Base-by-base conservation (phyloP, 2,329 filamentous ascomycete species). In the Colletotrichum eleusines region DNA sequence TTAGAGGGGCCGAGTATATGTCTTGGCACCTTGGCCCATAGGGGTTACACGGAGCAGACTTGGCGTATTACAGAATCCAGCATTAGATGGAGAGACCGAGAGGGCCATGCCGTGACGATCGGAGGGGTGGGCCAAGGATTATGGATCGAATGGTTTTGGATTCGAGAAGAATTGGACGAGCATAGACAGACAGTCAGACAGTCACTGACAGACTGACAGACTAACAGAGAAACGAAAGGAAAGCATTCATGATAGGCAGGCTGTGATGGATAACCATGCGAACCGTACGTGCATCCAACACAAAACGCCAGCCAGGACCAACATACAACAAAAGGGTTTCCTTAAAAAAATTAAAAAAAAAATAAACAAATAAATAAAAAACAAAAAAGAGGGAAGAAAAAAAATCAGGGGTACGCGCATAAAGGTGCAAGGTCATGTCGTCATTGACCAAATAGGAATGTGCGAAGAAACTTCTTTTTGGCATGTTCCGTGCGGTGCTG, bases 401-500 rank as follows among this genome's bases (percentile, higher is more conserved):
- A 9, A 53, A 51, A 26, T 2, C n/a, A 23, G 6, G 11, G n/a
- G 23, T 14, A 35, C 14, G 9, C 38, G 14, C 35, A 16, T 58
- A 23, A 5, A 44, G 9, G 12, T 26, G 40, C 9, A 5, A 28
- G 28, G 20, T 26, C 1, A 63, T 55, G 59, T 69, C 62, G 46
- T 66, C 53, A 54, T 66, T n/a, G 46, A n/a, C 38, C 53, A 35
- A 53, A 50, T 7, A 69, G 64, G 72, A 63, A 73, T 57, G 58
- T 35, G 64, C 57, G 65, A 46, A 58, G 69, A 73, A 72, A 50
- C 42, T 73, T 73, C 72, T 51, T 51, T 51, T 57, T 57, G 60
- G 33, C 20, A 48, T 28, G n/a, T 53, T 63, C 65, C 23, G 58
- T 46, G 48, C 33, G n/a, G n/a, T n/a, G 44, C 60, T 38, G 44